phyloP scores from a whole-genome alignment of 179 eudicot species.

The Monotropa hypopitys region DNA sequence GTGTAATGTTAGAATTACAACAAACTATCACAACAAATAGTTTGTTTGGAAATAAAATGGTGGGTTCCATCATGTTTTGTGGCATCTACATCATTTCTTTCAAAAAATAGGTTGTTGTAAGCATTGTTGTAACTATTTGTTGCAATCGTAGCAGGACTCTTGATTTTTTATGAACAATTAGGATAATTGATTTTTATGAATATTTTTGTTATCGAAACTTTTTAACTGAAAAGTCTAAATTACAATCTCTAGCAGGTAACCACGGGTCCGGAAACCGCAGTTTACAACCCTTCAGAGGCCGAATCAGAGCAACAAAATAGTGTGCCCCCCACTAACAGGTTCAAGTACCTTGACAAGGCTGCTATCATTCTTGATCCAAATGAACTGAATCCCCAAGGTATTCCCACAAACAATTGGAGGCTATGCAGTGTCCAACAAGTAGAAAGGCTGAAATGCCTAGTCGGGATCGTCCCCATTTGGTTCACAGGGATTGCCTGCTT shows the following conservation, averaged over 20 bases:
- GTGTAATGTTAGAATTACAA: too few species aligned
- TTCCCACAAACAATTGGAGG: conserved; percentile 16
- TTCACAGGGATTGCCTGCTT: conserved; percentile 24
- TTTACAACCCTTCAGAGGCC: conserved; percentile 9
- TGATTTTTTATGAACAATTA: too few species aligned
- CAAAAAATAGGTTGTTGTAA: too few species aligned
- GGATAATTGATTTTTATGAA: too few species aligned
- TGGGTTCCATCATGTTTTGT: too few species aligned
- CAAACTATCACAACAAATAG: too few species aligned
- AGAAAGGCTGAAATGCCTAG: conserved; percentile 23
- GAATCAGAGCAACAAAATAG: not conserved
- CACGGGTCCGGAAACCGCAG: not conserved
- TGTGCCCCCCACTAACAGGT: conserved; percentile 3
- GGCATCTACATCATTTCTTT: too few species aligned
- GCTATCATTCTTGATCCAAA: conserved; percentile 18
- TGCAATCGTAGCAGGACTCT: too few species aligned
- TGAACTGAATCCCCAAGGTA: conserved; percentile 18
- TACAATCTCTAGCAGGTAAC: not conserved
- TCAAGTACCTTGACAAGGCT: conserved; percentile 29
- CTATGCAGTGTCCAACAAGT: conserved; percentile 39
- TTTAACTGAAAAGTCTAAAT: too few species aligned
- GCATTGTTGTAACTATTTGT: too few species aligned
- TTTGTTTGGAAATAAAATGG: too few species aligned
- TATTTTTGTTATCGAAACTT: too few species aligned
- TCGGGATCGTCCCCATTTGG: conserved; percentile 30